A percentile compares a stretch with the other conserved stretches of the same genome.
These are phyloP conservation scores for Hymenoscyphus scutula DNA, from an alignment of 2,329 filamentous ascomycete genomes.

Conservation along the genomic window DNA sequence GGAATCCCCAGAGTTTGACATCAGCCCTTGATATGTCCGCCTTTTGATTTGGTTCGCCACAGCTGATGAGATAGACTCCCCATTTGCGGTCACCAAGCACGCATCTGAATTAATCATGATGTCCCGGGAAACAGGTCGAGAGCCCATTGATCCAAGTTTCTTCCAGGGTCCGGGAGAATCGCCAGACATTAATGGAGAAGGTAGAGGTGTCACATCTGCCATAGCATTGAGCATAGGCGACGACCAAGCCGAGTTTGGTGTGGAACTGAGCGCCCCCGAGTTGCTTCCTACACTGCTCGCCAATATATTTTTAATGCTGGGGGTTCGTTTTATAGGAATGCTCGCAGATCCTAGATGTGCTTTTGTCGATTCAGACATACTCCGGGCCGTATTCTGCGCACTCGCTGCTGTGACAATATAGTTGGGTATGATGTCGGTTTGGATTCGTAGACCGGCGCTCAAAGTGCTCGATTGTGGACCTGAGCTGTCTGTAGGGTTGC, in stretches of 20 bases:
- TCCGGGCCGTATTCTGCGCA: conserved; percentile 15
- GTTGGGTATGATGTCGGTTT: conserved; percentile 38
- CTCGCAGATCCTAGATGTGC: conserved; percentile 18
- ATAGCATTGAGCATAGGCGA: conserved; percentile 74
- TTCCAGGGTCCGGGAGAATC: conserved; percentile 69
- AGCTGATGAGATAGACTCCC: conserved; percentile 52
- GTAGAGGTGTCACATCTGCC: conserved; percentile 75
- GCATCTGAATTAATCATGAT: conserved; percentile 43
- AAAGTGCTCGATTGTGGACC: conserved; percentile 27
- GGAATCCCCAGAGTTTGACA: conserved; percentile 25
- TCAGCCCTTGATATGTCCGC: conserved; percentile 53
- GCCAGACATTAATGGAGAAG: conserved; percentile 66
- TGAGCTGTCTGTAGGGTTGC: conserved; percentile 19
- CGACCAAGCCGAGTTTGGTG: conserved; percentile 65
- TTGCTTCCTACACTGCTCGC: conserved; percentile 46
- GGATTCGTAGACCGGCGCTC: conserved; percentile 36
- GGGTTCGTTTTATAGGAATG: conserved; percentile 51
- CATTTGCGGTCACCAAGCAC: conserved; percentile 49
- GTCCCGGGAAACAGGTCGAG: conserved; percentile 49
- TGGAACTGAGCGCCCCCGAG: conserved; percentile 42
- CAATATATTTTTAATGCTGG: conserved; percentile 57
- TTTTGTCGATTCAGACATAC: conserved; percentile 16
- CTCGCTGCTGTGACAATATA: conserved; percentile 30
- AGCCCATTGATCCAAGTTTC: conserved; percentile 40
- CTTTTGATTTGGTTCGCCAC: conserved; percentile 54